phyloP scores from a whole-genome alignment of 2,329 filamentous ascomycete species.

The Hirsutella minnesotensis region DNA sequence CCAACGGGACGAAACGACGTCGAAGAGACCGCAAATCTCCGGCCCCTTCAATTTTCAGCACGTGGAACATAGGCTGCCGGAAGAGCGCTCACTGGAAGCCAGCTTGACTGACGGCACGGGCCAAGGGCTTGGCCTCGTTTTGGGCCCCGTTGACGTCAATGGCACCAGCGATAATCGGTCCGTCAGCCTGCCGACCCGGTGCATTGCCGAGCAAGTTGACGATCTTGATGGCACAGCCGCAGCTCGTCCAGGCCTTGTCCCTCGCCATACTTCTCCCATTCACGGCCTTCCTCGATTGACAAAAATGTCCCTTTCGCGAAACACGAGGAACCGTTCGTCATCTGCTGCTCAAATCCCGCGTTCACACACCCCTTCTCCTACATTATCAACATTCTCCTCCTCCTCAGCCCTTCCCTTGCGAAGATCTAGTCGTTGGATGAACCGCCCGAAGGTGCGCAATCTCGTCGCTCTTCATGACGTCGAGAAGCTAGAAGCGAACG shows the following conservation, averaged over 20 bases:
- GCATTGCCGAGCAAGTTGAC: background rate
- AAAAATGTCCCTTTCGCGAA: slow-evolving; percentile 31
- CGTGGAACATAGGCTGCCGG: slow-evolving; percentile 44
- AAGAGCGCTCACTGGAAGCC: slow-evolving; percentile 23
- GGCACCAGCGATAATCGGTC: background rate
- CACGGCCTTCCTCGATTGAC: slow-evolving; percentile 22
- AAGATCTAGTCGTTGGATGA: slow-evolving; percentile 39
- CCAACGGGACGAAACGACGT: slow-evolving; percentile 19
- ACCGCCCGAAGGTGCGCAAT: slow-evolving; percentile 29
- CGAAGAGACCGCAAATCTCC: slow-evolving; percentile 42
- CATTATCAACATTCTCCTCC: slow-evolving; percentile 22
- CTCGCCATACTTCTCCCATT: slow-evolving; percentile 10
- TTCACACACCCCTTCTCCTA: slow-evolving; percentile 26
- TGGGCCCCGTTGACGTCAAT: background rate
- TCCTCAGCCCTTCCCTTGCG: slow-evolving; percentile 39
- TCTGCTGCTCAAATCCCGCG: slow-evolving; percentile 22
- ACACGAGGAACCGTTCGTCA: slow-evolving; percentile 31
- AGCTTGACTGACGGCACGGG: background rate
- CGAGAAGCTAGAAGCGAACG: slow-evolving; percentile 33
- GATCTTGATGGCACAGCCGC: background rate
- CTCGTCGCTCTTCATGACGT: slow-evolving; percentile 18
- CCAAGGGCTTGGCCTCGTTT: background rate
- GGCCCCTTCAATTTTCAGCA: slow-evolving; percentile 57
- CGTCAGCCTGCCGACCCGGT: background rate
- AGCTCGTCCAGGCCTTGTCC: slow-evolving; percentile 7